Evolutionary conservation across 345 rosid species (phyloP).

Genomic region (Mallotus nudiflorus): DNA sequence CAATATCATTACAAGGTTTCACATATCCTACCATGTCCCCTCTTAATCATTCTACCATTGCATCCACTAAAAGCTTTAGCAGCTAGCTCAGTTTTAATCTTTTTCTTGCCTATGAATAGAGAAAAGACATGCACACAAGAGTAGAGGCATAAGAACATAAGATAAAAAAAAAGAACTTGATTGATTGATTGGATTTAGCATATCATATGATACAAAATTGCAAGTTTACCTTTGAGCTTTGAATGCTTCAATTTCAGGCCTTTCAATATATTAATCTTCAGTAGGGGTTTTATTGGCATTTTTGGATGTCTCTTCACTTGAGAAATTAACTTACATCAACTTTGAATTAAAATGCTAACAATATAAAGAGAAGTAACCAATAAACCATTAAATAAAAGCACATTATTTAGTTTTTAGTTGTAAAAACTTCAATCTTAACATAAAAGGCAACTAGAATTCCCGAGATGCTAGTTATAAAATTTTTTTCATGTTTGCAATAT

Average conservation of each 20-base stretch:
- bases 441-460: not conserved
- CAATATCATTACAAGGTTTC: not conserved
- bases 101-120: slow-evolving; percentile 30
- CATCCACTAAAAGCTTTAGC: slow-evolving; percentile 32
- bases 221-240: slow-evolving; percentile 42
- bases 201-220: too few relatives aligned
- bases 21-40: not conserved
- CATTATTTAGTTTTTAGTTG: too few relatives aligned
- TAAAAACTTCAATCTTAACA: too few relatives aligned
- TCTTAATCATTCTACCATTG: slow-evolving; percentile 47
- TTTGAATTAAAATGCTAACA: not conserved
- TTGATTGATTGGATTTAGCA: not conserved
- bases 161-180: not conserved
- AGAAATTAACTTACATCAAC: slow-evolving; percentile 13
- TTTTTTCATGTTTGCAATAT: too few relatives aligned
- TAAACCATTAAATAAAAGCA: too few relatives aligned
- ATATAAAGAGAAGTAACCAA: too few relatives aligned
- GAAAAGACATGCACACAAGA: not conserved
- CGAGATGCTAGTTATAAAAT: not conserved
- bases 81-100: slow-evolving; percentile 29
- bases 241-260: slow-evolving; percentile 47
- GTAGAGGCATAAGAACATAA: not conserved
- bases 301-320: slow-evolving; percentile 32
- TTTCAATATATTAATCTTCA: slow-evolving; percentile 47
- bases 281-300: slow-evolving; percentile 30